Base-by-base conservation (phyloP, 1,139 yeast species). In the Yamadazyma mexicana region DNA sequence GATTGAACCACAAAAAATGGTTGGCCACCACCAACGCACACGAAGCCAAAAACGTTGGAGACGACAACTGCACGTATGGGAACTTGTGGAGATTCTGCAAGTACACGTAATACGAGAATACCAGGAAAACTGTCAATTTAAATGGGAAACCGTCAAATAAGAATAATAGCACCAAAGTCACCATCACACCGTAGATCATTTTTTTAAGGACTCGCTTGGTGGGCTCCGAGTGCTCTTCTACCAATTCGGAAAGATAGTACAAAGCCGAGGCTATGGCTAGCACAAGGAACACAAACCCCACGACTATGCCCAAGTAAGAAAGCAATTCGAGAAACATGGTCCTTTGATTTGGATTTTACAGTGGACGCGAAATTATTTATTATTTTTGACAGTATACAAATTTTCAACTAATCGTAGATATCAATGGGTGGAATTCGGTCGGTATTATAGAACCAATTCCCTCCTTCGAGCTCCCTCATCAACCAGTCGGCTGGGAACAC, bases 401-500 rank as follows among this genome's bases (percentile, higher is more conserved):
- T 7, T 27, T 4, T 27, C 4, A 4, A 17, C 46, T 62, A 92
- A 56, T 91, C 95, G 61, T 87, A 92, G 40, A 92, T 92, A 59
- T 92, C 98, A 43, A 92, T 81, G 2, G 99, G 99, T 8, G 98
- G 97, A 34, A 92, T 70, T 56, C 95, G 80, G 58, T 92, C 99
- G 39, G 95, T 83, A 51, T 84, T 87, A 68, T 88, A 91, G 61
- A 89, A 89, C 98, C 98, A 92, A 56, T 94, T 92, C 17, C 87
- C 92, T 5, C 86, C 79, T 40, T 89, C 96, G 36, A 89, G 77
- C 60, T 92, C 98, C 45, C 82, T 77, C 54, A 79, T 70, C 37
- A 94, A 73, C 98, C 98, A 94, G 45, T 88, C 91, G 0, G 87
- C 74, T 0, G 98, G 98, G 70, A 91, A 92, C 20, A 83, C 58